Percentiles rank a stretch among this genome's conserved stretches.
These are phyloP conservation scores for Poa annua DNA, from an alignment of 176 grass and related monocot genomes.

Conservation along the genomic window DNA sequence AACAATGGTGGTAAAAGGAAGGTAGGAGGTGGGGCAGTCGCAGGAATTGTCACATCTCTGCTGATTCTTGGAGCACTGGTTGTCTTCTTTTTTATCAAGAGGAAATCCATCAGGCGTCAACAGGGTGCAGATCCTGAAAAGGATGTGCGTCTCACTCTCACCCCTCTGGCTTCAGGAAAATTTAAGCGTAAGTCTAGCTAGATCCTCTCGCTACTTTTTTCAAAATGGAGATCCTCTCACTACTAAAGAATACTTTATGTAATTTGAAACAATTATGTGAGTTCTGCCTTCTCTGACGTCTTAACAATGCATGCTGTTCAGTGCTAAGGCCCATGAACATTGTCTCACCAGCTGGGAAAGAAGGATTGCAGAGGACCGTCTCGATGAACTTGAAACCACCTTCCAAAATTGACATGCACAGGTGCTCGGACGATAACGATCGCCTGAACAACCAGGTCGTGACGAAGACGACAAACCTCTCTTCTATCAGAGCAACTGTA, in stretches of 20 bases:
- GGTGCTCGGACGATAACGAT: constrained; percentile 66
- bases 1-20: constrained; percentile 42
- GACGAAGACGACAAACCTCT: constrained; percentile 43
- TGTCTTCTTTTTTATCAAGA: constrained; percentile 70
- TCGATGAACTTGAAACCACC: constrained; percentile 84
- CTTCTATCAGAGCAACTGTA: constrained; percentile 61
- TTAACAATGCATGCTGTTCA: constrained; percentile 31
- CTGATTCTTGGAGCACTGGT: constrained; percentile 54
- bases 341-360: constrained; percentile 45
- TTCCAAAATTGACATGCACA: constrained; percentile 62
- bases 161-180: constrained; percentile 57
- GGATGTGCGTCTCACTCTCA: constrained; percentile 51
- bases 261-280: neutral
- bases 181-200: constrained; percentile 34
- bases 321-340: constrained; percentile 60
- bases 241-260: neutral
- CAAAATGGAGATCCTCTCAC: neutral
- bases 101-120: constrained; percentile 44
- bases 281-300: neutral
- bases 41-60: constrained; percentile 72
- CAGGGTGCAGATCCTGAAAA: constrained; percentile 47
- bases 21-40: constrained; percentile 61
- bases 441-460: constrained; percentile 44
- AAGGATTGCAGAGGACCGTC: constrained; percentile 46
- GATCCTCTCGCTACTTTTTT: neutral